phyloP scores from a whole-genome alignment of 2,329 filamentous ascomycete species.

The Zelopaecilomyces penicillatus region DNA sequence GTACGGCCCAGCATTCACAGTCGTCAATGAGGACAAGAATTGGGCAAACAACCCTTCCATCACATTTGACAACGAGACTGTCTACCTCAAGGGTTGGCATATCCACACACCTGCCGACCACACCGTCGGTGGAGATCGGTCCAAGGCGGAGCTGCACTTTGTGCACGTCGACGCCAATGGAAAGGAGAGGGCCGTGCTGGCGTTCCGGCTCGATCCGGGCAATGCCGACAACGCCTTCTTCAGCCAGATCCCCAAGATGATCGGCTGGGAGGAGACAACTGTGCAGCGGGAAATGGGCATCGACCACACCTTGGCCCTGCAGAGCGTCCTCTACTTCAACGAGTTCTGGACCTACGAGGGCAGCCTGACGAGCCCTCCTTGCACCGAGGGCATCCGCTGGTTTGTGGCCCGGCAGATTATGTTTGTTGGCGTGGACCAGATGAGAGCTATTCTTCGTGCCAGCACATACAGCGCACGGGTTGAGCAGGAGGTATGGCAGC shows the following conservation, averaged over 20 bases:
- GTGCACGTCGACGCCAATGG: not conserved
- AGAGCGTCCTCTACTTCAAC: not conserved
- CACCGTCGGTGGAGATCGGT: constrained; percentile 5
- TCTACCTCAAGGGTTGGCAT: not conserved
- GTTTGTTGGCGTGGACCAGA: not conserved
- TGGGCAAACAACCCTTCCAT: not conserved
- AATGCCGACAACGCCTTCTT: not conserved
- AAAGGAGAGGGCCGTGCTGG: not conserved
- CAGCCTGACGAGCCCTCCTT: not conserved
- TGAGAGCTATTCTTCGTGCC: not conserved
- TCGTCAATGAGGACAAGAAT: not conserved
- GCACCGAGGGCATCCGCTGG: not conserved
- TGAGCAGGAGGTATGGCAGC: not conserved
- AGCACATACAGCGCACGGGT: not conserved
- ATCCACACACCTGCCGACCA: not conserved
- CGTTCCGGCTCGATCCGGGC: not conserved
- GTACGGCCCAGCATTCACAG: not conserved
- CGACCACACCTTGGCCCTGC: not conserved
- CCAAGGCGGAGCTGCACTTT: constrained; percentile 8
- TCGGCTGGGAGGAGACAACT: not conserved
- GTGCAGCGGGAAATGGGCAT: not conserved
- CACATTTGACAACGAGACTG: not conserved
- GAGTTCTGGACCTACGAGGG: not conserved
- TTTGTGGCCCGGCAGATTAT: not conserved
- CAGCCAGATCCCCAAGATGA: not conserved